A percentile compares a stretch with the other conserved stretches of the same genome.
phyloP scores from a whole-genome alignment of 2,329 filamentous ascomycete genomes.

The Aspergillus floridensis region DNA sequence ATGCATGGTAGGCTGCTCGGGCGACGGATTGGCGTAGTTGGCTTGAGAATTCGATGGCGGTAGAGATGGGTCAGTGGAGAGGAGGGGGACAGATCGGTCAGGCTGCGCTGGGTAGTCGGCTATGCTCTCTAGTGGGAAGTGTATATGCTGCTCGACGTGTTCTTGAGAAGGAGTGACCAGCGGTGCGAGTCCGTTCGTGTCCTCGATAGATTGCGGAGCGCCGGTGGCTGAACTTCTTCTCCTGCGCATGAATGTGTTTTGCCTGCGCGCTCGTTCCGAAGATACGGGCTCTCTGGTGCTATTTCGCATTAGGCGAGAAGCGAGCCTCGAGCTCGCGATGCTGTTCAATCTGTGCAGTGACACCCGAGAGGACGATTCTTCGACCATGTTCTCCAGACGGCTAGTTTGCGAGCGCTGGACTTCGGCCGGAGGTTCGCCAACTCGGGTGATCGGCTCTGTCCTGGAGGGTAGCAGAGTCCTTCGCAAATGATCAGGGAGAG shows the following conservation, averaged over 20 bases:
- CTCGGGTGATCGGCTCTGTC: constrained; percentile 18
- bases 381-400: constrained; percentile 23
- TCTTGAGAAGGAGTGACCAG: neutral
- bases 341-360: constrained; percentile 30
- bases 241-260: constrained; percentile 12
- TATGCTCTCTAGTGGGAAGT: neutral
- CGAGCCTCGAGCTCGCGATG: constrained; percentile 21
- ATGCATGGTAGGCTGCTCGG: neutral
- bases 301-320: constrained; percentile 18
- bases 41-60: neutral
- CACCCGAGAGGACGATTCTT: constrained; percentile 22
- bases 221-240: constrained; percentile 12
- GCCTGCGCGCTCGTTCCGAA: constrained; percentile 13
- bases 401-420: constrained; percentile 26
- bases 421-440: constrained; percentile 12
- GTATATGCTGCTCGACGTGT: neutral
- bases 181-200: constrained; percentile 1
- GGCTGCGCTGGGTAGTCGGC: neutral
- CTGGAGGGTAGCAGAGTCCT: constrained; percentile 32
- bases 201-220: constrained; percentile 1
- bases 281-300: constrained; percentile 18
- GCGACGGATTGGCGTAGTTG: neutral
- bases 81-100: neutral
- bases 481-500: constrained; percentile 39
- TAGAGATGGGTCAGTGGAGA: neutral